phyloP scores from a whole-genome alignment of 1,284 basidiomycete species.

The Cerrena zonata region DNA sequence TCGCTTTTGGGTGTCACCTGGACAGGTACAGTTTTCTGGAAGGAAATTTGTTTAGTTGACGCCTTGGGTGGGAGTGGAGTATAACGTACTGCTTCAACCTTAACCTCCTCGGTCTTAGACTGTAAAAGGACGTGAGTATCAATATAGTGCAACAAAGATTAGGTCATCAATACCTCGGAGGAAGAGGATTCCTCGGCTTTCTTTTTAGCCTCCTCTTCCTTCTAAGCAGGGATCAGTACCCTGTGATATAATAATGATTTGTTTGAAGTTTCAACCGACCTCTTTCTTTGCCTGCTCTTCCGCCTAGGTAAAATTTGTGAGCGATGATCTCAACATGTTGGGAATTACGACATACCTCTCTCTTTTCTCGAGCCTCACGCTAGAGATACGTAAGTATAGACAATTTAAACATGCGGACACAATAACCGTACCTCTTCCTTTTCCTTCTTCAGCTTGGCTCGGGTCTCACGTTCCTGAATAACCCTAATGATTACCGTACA shows the following conservation, averaged over 20 bases:
- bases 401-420: constrained; percentile 17
- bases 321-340: not conserved
- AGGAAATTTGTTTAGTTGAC: too few species aligned
- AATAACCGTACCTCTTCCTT: constrained; percentile 62
- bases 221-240: constrained; percentile 35
- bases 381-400: constrained; percentile 27
- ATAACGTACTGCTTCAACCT: not conserved
- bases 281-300: constrained; percentile 41
- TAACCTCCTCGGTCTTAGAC: not conserved
- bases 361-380: constrained; percentile 72
- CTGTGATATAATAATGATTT: too few species aligned
- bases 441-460: constrained; percentile 77
- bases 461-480: constrained; percentile 69
- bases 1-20: constrained; percentile 43
- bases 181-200: constrained; percentile 32
- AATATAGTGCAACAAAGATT: not conserved
- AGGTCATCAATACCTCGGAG: constrained; percentile 4
- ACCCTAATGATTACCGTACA: constrained; percentile 39
- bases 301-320: constrained; percentile 17
- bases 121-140: constrained; percentile 29
- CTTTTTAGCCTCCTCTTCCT: constrained; percentile 45
- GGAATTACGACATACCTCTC: constrained; percentile 40
- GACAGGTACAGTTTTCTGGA: constrained; percentile 43
- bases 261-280: constrained; percentile 16
- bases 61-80: constrained; percentile 18